Evolutionary conservation across 495 filamentous ascomycete genomes (phyloP), one percentile per base, ranked within the genome.

Genomic region (Neurospora terricola): DNA sequence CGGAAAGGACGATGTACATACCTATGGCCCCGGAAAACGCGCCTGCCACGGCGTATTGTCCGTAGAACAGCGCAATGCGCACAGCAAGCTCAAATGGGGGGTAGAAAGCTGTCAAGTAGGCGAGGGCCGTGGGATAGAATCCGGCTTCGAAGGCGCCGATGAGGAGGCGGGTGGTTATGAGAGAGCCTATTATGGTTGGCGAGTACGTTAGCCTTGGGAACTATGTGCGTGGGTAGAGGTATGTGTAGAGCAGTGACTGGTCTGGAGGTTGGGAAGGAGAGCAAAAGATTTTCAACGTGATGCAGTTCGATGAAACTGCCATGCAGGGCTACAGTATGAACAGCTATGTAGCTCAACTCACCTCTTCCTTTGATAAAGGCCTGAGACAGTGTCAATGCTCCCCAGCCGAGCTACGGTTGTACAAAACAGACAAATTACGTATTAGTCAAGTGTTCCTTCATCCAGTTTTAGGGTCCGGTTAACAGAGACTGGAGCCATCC

Each of bases 21-120:
- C 75, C 73, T 78, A 88, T 71, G 79, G 82, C 69, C 86, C 78
- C 40, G 83, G 76, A 66, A 38, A 90, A 83, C 1, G 87, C 88
- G 4, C 87, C 87, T 11, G 87, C 87, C 43, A 89, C 82, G 12
- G 87, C 87, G 69, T 83, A 88, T 77, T 87, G 86, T 11, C 87
- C 86, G 71, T 86, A 90, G 76, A 89, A 89, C 69, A 89, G 75
- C 27, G 79, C 84, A 8, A 90, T 78, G 1, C 88, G 81, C 23
- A 80, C 78, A 3, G 82, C 88, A 42, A 90, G 86, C 73, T 89
- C 87, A 73, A 81, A 87, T 5, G 87, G 81, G 23, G 84, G 85
- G 73, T 89, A 89, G 77, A 89, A 88, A 2, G 84, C 75, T 7
- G 84, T 84, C 23, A 88, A 80, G 72, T 89, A 89, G 23, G 82